A percentile compares a stretch with the other conserved stretches of the same genome.
phyloP scores from a whole-genome alignment of 2,329 filamentous ascomycete species.

The Phaeoacremonium minimum region DNA sequence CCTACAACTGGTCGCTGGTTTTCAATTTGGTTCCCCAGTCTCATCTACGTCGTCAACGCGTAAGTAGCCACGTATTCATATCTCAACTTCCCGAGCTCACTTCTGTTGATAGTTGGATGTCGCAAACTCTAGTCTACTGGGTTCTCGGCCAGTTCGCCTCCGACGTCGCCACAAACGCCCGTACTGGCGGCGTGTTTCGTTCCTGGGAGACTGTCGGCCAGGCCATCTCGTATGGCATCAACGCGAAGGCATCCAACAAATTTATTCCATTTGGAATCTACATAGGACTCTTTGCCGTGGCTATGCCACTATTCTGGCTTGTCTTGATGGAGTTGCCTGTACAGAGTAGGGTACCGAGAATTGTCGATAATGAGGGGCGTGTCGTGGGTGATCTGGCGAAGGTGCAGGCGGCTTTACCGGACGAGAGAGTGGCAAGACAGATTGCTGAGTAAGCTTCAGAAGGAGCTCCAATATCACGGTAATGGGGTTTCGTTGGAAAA shows the following conservation, averaged over 20 bases:
- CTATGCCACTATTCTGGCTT: background rate
- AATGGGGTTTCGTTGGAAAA: too few species aligned
- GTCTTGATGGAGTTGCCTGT: background rate
- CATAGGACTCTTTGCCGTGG: background rate
- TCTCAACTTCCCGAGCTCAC: too few species aligned
- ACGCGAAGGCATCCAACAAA: constrained; percentile 12
- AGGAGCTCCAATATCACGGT: background rate
- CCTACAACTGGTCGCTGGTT: background rate
- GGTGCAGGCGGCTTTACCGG: background rate
- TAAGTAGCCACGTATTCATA: background rate
- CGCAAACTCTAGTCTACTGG: constrained; percentile 27
- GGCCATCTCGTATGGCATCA: constrained; percentile 22
- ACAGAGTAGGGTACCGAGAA: background rate
- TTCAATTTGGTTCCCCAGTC: background rate
- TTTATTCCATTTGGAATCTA: background rate
- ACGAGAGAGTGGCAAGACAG: background rate
- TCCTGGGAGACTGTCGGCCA: constrained; percentile 22
- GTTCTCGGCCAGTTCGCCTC: constrained; percentile 28
- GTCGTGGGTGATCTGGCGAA: background rate
- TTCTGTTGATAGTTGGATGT: constrained; percentile 10
- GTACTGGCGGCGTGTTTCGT: constrained; percentile 21
- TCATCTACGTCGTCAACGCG: background rate
- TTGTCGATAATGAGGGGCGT: background rate
- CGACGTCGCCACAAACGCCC: constrained; percentile 22
- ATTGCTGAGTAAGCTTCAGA: background rate